Evolutionary conservation across 2,329 filamentous ascomycete genomes (phyloP), one percentile per base, ranked within the genome.

Genomic region (Cytospora piceicola): DNA sequence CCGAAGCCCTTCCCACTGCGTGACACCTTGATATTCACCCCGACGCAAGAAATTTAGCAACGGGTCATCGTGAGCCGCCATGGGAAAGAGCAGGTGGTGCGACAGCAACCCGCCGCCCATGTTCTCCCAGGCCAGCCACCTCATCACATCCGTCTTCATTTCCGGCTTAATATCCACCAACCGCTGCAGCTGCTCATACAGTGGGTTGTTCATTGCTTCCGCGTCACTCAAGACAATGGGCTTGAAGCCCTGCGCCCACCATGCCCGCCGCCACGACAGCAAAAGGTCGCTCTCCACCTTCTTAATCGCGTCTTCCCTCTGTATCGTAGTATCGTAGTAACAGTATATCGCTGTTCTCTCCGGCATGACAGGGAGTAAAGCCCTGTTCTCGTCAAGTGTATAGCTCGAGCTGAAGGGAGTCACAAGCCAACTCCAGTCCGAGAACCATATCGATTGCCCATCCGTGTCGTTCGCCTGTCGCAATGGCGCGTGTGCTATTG

Each of bases 231-330:
- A 78, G 51, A 98, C 90, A 9, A 95, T 83, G 0, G 95, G 94
- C 68, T 84, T 88, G 79, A 98, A 97, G 14, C 94, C 95, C 72
- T 96, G 88, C 0, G 94, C 93, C 92, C 93, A 98, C 93, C 94
- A 98, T 3, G 94, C 94, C 55, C 93, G 86, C 67, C 94, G 86
- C 95, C 95, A 98, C 61, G 91, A 90, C 65, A 96, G 80, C 58
- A 98, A 83, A 66, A 98, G 79, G 66, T 89, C 85, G 73, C 90
- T 90, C 75, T 97, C 92, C 4, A 92, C 91, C 67, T 90, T 85
- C 71, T 86, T 86, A 59, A 86, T 83, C 22, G 85, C 84, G 58
- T 85, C 82, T 36, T 90, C 85, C 76, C 89, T 89, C 67, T 84
- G 79, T 22, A 82, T 76, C 5, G 85, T 87, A 14, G 86, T 81